These are phyloP conservation scores for Bruguiera sexangula DNA, from an alignment of 345 rosid genomes.

Conservation along the genomic window DNA sequence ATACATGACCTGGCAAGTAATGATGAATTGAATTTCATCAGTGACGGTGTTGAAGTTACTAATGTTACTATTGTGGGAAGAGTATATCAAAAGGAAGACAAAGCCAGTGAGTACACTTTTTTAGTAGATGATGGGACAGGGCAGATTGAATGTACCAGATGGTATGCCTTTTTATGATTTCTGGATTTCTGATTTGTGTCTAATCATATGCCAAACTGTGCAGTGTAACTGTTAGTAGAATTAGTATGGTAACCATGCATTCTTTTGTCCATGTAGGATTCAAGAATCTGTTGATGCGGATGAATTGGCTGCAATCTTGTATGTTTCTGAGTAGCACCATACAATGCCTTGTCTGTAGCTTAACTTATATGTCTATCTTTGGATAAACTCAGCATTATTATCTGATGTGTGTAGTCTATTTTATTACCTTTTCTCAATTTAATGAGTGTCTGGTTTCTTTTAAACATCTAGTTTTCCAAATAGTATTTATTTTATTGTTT, in stretches of 20 bases:
- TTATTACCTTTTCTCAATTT: neutral
- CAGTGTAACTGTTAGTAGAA: neutral
- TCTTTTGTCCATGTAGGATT: slow-evolving; percentile 50
- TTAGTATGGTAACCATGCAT: slow-evolving; percentile 10
- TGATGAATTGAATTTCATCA: slow-evolving; percentile 29
- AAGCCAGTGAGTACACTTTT: slow-evolving; percentile 64
- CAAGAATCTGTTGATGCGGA: slow-evolving; percentile 71
- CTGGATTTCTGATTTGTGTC: neutral
- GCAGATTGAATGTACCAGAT: slow-evolving; percentile 72
- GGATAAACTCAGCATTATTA: neutral
- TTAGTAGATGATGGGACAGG: slow-evolving; percentile 84
- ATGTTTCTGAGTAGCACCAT: slow-evolving; percentile 22
- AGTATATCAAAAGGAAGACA: slow-evolving; percentile 64
- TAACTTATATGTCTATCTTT: neutral
- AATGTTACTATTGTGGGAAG: slow-evolving; percentile 53
- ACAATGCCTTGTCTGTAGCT: neutral
- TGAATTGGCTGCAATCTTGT: slow-evolving; percentile 71
- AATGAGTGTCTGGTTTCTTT: neutral
- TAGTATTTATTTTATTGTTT: neutral
- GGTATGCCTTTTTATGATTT: slow-evolving; percentile 27
- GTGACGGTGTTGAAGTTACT: slow-evolving; percentile 31
- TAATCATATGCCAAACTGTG: neutral
- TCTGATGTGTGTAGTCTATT: neutral
- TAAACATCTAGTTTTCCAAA: too few relatives aligned
- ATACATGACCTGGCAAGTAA: slow-evolving; percentile 25